Conservation (phyloP, 305 asterid species). For the Fraxinus albicans region DNA sequence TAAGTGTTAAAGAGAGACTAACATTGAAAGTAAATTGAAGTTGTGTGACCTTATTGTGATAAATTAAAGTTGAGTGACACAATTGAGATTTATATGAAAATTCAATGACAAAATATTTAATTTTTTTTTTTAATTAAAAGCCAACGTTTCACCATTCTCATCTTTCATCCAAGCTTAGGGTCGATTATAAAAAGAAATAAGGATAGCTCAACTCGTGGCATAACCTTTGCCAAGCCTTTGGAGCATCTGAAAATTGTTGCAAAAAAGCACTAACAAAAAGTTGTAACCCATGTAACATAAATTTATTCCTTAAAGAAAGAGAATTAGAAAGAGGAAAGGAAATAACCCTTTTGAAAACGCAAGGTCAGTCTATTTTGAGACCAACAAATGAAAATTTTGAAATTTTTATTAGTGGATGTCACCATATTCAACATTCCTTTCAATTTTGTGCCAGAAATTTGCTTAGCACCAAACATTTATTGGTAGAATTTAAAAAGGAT, state of each 20-base stretch:
- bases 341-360: constrained; percentile 6
- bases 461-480: constrained; percentile 13
- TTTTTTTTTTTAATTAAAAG: too few species aligned
- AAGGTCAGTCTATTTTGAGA: constrained; percentile 25
- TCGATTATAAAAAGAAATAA: neutral
- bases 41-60: too few species aligned
- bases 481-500: neutral
- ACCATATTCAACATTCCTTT: constrained; percentile 28
- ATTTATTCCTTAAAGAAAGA: neutral
- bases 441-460: constrained; percentile 24
- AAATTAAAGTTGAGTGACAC: neutral
- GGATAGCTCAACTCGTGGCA: constrained; percentile 1
- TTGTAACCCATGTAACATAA: neutral
- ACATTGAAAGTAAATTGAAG: too few species aligned
- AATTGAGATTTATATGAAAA: too few species aligned
- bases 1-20: too few species aligned
- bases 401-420: constrained; percentile 23
- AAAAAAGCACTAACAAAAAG: neutral
- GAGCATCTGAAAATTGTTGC: constrained; percentile 20
- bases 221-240: constrained; percentile 23
- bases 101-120: neutral
- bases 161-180: neutral
- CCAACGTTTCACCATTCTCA: neutral
- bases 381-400: constrained; percentile 18
- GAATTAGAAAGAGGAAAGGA: constrained; percentile 3